Conservation (phyloP, 495 filamentous ascomycete species). For the Amphirosellinia nigrospora region DNA sequence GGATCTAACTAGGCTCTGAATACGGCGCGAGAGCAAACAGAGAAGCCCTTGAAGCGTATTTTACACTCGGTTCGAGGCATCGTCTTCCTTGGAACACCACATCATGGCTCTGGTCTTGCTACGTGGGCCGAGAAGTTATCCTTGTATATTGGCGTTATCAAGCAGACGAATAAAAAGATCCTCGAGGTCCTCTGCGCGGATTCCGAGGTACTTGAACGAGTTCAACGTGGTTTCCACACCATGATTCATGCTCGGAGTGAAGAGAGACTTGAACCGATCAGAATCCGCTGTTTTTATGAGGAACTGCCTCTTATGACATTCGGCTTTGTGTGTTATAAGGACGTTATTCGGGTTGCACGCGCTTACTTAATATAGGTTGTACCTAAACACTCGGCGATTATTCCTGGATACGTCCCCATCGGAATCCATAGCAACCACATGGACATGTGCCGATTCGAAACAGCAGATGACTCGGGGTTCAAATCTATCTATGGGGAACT, state of each 20-base stretch:
- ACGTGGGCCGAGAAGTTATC: conserved; percentile 34
- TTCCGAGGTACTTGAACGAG: conserved; percentile 43
- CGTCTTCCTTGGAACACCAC: conserved; percentile 51
- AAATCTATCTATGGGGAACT: conserved; percentile 31
- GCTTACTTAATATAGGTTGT: conserved; percentile 41
- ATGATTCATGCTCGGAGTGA: conserved; percentile 36
- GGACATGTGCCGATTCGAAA: conserved; percentile 50
- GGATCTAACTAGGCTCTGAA: not conserved
- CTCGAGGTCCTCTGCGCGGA: conserved; percentile 29
- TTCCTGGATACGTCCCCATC: conserved; percentile 44
- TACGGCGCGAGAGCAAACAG: conserved; percentile 23
- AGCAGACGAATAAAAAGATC: conserved; percentile 38
- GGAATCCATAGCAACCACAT: conserved; percentile 50
- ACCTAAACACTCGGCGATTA: conserved; percentile 47
- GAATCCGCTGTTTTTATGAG: conserved; percentile 45
- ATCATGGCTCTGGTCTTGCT: conserved; percentile 46
- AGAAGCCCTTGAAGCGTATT: conserved; percentile 17
- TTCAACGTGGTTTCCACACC: conserved; percentile 46
- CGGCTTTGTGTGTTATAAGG: conserved; percentile 15
- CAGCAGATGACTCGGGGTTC: conserved; percentile 29
- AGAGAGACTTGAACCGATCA: conserved; percentile 31
- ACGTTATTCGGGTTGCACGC: not conserved
- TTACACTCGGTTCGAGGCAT: conserved; percentile 43
- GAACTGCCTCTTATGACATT: conserved; percentile 33
- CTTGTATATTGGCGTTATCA: conserved; percentile 29